Evolutionary conservation across 805 yeast species (phyloP), one percentile per base, ranked within the genome.

Genomic region (Wickerhamomyces pijperi): DNA sequence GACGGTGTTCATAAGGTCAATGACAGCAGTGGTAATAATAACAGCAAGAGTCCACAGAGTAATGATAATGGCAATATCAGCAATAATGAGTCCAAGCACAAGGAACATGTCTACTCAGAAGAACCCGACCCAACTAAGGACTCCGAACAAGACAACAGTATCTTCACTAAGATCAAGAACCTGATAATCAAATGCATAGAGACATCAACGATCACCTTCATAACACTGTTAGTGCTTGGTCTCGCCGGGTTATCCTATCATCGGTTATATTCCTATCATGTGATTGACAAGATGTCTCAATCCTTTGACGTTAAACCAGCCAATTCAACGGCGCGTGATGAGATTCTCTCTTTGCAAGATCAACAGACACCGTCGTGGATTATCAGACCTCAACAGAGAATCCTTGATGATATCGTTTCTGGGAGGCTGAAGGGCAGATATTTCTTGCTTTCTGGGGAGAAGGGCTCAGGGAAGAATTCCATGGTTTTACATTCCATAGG

Each of bases 381-480:
- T 2, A 74, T 70, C 36, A 64, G 94, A 32, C 76, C 76, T 1
- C 82, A 83, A 47, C 94, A 83, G 49, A 50, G 63, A 19, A 51
- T 76, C 8, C 54, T 83, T 25, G 84, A 84, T 57, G 75, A 72
- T 29, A 75, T 83, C 21, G 67, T 84, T 3, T 54, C 68, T 8
- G 94, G 94, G 2, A 58, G 67, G n/a, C 60, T 72, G 2, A 59
- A 58, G 5, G 94, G 94, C 0, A 56, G 90, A 15, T 84, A 83
- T 58, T 79, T 74, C 51, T 60, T 84, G 36, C 53, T 84, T 11
- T 71, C 84, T 32, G 94, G 94, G 23, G 94, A 83, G 54, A 83
- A 84, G 54, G 94, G 94, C 1, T 83, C 92, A 0, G 94, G 94
- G 2, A 83, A 83, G 53, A 78, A 87, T 1, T 78, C 90, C 1